phyloP scores from a whole-genome alignment of 768 basidiomycete genomes.

The Hericium erinaceus region DNA sequence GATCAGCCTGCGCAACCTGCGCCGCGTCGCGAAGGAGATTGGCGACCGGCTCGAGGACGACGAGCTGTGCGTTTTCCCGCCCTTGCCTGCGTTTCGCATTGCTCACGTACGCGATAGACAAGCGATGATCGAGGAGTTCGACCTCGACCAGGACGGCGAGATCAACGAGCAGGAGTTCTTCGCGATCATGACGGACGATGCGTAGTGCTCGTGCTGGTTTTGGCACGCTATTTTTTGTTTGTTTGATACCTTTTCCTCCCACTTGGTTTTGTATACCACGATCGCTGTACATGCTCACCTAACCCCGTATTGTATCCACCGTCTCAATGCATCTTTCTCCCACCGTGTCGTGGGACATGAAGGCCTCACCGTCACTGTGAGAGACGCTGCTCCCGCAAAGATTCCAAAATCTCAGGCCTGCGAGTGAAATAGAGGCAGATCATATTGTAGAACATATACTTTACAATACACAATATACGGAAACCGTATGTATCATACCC shows the following conservation, averaged over 20 bases:
- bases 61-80: constrained; percentile 65
- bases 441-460: no score
- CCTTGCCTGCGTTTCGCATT: constrained; percentile 2
- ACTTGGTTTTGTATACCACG: neutral
- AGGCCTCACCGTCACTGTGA: no score
- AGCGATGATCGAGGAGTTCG: constrained; percentile 99
- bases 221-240: neutral
- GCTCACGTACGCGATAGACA: constrained; percentile 44
- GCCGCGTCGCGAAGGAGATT: constrained; percentile 93
- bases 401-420: no score
- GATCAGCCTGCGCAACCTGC: constrained; percentile 83
- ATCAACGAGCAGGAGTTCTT: constrained; percentile 96
- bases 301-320: no score
- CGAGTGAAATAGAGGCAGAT: no score
- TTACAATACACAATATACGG: no score
- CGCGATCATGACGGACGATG: constrained; percentile 93
- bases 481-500: no score
- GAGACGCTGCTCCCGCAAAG: no score
- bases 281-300: neutral
- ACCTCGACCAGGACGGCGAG: constrained; percentile 96
- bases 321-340: no score
- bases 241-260: neutral
- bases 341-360: no score
- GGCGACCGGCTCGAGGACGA: constrained; percentile 94
- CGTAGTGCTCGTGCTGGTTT: constrained; percentile 27